Base-by-base conservation (phyloP, 768 basidiomycete genomes). In the Tylopilus rubrobrunneus region DNA sequence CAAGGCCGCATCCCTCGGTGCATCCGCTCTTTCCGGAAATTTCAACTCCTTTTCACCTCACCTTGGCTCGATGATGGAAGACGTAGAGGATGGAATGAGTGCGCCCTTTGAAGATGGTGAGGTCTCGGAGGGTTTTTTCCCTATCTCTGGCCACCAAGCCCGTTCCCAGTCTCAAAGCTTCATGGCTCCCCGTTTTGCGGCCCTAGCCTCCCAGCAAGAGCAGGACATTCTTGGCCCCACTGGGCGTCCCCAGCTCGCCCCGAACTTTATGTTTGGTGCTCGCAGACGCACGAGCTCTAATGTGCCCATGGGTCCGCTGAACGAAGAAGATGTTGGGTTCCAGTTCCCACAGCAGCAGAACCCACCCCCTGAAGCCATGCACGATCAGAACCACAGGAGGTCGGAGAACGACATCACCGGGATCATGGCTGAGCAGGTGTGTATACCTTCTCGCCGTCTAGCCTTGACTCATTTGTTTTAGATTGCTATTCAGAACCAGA, bases 361-460 rank as follows among this genome's bases (percentile, higher is more conserved):
- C 44, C 63, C 66, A 59, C n/a, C 71, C 64, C 37, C 65, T 52
- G 59, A 65, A 17, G 52, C 52, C 45, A 28, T 51, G 19, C 68
- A 68, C n/a, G 77, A 78, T 28, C 69, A 57, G 60, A 66, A 56
- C 33, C 81, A 82, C 60, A 75, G 85, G 57, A 83, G 85, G 67
- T 68, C 76, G 33, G 85, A 88, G 45, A 80, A 78, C 51, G 92
- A 96, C 67, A 83, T 94, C 52, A 83, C 82, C 33, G 89, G 89
- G 25, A 88, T 95, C 52, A 94, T 98, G 92, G 92, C 92, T 7
- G 93, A 98, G 71, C 96, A 98, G 81, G 93, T 92, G 59, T 56
- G 74, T 56, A 6, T 6, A 11, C n/a, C 25, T n/a, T 52, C 48
- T 36, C 39, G 10, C 29, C 36, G 2, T 34, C 43, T 47, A 51